Evolutionary conservation across 169 alveolate species (phyloP).

Genomic region (Perkinsus olseni): DNA sequence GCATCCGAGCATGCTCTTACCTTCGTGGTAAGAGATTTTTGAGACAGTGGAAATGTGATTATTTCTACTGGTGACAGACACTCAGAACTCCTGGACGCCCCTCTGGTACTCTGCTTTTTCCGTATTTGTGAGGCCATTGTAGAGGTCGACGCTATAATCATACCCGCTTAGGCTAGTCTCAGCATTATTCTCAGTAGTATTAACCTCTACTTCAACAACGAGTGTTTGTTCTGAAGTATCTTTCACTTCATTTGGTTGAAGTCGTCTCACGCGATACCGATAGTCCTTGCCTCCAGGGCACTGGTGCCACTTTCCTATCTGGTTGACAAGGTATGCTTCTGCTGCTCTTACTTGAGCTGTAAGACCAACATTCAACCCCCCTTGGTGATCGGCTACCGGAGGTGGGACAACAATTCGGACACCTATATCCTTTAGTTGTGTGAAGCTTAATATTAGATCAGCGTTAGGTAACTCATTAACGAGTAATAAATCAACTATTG

Average conservation of each 20-base stretch:
- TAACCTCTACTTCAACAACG: neutral
- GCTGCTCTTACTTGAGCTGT: neutral
- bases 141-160: neutral
- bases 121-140: neutral
- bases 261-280: neutral
- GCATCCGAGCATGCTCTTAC: neutral
- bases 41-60: neutral
- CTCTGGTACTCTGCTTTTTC: neutral
- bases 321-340: neutral
- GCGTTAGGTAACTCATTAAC: neutral
- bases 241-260: neutral
- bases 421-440: neutral
- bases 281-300: neutral
- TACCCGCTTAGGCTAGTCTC: neutral
- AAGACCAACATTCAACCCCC: neutral
- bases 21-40: neutral
- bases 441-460: neutral
- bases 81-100: neutral
- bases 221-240: neutral
- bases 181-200: neutral
- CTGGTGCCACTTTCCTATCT: neutral
- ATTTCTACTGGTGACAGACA: neutral
- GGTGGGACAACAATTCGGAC: neutral
- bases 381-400: neutral
- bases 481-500: neutral